Base-by-base conservation (phyloP, 1,284 basidiomycete genomes). In the Amylostereum chailletii region DNA sequence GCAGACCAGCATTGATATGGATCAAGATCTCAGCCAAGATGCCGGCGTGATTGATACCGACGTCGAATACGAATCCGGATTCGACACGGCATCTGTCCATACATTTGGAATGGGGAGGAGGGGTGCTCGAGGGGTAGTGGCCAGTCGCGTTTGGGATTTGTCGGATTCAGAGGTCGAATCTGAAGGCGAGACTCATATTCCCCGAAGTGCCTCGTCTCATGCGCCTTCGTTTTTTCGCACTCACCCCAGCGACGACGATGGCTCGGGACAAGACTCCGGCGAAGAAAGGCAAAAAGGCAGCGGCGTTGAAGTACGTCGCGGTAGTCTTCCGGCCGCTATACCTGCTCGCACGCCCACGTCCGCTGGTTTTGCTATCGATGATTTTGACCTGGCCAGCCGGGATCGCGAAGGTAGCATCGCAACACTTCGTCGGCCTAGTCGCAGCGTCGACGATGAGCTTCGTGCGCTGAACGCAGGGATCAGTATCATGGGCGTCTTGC, bases 391-490 rank as follows among this genome's bases (percentile, higher is more conserved):
- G 42, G 47, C 43, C 34, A 65, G 30, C 37, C 55, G 74, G 34
- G 70, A 74, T 40, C 66, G 74, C 40, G 79, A 79, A 59, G 70
- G 67, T 43, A 76, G 72, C 54, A 57, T 72, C 31, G 65, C 68
- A 30, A 78, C 76, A 8, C 56, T 77, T 26, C 72, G 80, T 41
- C 67, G 79, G 34, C 71, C 72, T 11, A 81, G 75, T 58, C 68
- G 71, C 53, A 80, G 76, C 53, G 62, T 77, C 53, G 72, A 77
- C 46, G 73, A 75, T 36, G 67, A 76, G 31, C 53, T 74, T 1
- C 64, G 63, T 19, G 60, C 62, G 3, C 52, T 60, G 37, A 59
- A 57, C 33, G 46, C 53, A 56, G 26, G 51, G 57, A 8, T 41
- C 39, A 32, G 29, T 8, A 41, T 36, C 55, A 58, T 29, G 62